A percentile compares a stretch with the other conserved stretches of the same genome.
Conservation (phyloP, 768 basidiomycete species). For the Strobilomyces echinocephalus region DNA sequence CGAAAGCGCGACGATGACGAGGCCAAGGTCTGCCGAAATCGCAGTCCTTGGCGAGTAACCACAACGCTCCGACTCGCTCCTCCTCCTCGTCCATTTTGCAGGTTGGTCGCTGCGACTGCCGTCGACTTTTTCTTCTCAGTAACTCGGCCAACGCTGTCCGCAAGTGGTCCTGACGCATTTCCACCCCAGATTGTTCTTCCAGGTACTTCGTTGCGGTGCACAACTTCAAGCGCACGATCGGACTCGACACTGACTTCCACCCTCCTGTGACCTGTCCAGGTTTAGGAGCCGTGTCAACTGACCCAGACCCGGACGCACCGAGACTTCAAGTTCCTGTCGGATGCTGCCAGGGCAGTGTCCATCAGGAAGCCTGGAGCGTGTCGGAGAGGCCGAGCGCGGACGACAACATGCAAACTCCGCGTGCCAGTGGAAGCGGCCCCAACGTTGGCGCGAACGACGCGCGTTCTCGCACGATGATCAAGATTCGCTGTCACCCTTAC, state of each 20-base stretch:
- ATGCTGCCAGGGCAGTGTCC: no score
- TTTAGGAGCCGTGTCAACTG: no score
- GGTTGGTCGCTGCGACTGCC: conserved; percentile 63
- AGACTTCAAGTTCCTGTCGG: no score
- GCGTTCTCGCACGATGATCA: no score
- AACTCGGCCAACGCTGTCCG: conserved; percentile 40
- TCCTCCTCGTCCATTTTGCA: conserved; percentile 29
- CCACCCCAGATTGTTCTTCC: conserved; percentile 1
- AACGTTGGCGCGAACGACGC: no score
- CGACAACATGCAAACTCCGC: no score
- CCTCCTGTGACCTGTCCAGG: no score
- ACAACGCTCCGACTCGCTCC: conserved; percentile 20
- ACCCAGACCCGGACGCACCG: no score
- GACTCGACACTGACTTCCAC: no score
- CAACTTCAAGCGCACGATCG: conserved; percentile 75
- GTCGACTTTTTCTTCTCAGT: conserved; percentile 75
- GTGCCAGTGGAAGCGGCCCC: no score
- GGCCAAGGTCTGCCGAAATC: conserved; percentile 30
- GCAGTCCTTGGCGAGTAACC: conserved; percentile 44
- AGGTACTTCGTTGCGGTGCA: conserved; percentile 85
- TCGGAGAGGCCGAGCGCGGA: no score
- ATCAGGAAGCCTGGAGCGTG: no score
- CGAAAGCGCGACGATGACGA: conserved; percentile 43
- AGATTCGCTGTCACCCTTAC: conserved; percentile 6
- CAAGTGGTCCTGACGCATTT: neutral